phyloP scores from a whole-genome alignment of 1,284 basidiomycete genomes.

The Irpex rosettiformis region DNA sequence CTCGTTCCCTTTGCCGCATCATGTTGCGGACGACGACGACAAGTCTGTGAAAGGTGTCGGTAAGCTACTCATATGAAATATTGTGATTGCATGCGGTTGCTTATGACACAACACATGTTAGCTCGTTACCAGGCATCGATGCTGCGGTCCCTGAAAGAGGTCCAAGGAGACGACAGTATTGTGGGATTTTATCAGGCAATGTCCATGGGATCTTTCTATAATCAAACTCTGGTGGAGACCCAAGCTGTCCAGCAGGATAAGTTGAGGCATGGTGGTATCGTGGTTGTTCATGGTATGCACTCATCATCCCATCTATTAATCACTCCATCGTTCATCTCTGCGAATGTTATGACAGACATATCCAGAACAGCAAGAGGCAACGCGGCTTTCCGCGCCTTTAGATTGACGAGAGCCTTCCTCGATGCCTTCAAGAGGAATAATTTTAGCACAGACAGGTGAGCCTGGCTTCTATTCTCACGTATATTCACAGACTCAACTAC shows the following conservation, averaged over 20 bases:
- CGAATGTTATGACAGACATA: conserved; percentile 42
- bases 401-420: conserved; percentile 80
- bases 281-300: conserved; percentile 81
- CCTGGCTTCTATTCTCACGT: conserved; percentile 22
- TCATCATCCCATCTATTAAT: conserved; percentile 1
- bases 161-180: conserved; percentile 91
- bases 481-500: conserved; percentile 13
- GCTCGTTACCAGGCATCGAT: conserved; percentile 84
- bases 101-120: conserved; percentile 25
- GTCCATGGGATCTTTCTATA: conserved; percentile 89
- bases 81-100: neutral
- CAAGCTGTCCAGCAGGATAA: conserved; percentile 81
- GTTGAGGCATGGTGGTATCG: conserved; percentile 82
- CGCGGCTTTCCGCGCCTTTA: conserved; percentile 89
- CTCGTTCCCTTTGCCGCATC: conserved; percentile 82
- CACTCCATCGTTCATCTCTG: neutral
- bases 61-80: conserved; percentile 37
- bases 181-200: conserved; percentile 97
- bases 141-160: conserved; percentile 86
- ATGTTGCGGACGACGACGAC: conserved; percentile 71
- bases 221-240: conserved; percentile 85
- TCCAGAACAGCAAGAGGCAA: conserved; percentile 82
- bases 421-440: conserved; percentile 84
- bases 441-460: conserved; percentile 82
- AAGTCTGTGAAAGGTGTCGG: conserved; percentile 71